Conservation (phyloP, 164 flowering plant species). For the Magnolia officinalis region DNA sequence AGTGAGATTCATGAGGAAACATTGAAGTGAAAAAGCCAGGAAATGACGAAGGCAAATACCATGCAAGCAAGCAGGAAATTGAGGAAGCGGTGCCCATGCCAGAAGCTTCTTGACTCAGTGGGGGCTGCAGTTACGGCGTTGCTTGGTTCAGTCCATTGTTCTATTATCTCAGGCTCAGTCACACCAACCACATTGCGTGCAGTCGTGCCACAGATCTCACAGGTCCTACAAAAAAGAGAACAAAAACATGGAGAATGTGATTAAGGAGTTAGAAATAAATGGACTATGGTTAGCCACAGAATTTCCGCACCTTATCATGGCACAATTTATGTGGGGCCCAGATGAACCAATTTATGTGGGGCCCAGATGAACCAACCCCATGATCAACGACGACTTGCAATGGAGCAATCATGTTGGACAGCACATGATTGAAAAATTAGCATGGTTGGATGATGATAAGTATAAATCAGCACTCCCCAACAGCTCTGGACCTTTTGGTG, state of each 20-base stretch:
- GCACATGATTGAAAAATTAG: too few species aligned
- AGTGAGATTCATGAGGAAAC: constrained; percentile 44
- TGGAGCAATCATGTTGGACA: too few species aligned
- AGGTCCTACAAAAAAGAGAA: constrained; percentile 46
- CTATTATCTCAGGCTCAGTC: constrained; percentile 42
- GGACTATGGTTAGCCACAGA: too few species aligned
- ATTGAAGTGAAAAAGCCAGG: constrained; percentile 93
- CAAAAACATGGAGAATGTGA: not conserved
- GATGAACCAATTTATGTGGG: too few species aligned
- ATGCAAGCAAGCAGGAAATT: constrained; percentile 83
- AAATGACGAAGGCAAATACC: constrained; percentile 87
- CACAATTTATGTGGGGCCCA: too few species aligned
- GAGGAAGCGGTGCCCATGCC: constrained; percentile 77
- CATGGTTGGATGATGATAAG: too few species aligned
- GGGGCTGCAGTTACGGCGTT: constrained; percentile 27
- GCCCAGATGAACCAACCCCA: too few species aligned
- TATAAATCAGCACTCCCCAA: too few species aligned
- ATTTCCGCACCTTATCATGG: too few species aligned
- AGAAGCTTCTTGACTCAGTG: constrained; percentile 53
- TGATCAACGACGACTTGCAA: too few species aligned
- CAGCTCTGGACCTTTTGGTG: too few species aligned
- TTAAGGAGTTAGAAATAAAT: not conserved
- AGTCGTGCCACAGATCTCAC: constrained; percentile 78
- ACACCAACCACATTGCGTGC: constrained; percentile 64
- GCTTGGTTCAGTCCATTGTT: constrained; percentile 43